Conservation (phyloP, 169 alveolate species). For the Plasmodium billcollinsi region DNA sequence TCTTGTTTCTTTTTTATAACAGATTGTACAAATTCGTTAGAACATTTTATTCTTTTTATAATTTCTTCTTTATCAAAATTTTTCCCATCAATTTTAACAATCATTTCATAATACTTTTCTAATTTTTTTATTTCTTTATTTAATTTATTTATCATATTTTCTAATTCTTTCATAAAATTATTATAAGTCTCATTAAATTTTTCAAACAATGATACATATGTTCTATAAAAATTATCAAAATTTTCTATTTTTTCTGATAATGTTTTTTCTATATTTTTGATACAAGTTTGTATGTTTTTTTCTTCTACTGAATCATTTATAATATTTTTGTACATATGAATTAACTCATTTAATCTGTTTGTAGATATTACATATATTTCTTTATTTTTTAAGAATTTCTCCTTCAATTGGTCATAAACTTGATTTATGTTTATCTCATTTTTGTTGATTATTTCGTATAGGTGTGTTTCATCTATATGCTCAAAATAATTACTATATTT, state of each 20-base stretch:
- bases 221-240: neutral
- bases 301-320: neutral
- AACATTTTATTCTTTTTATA: neutral
- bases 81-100: conserved; percentile 5
- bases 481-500: conserved; percentile 20
- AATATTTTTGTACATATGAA: conserved; percentile 9
- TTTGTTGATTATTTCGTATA: neutral
- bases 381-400: conserved; percentile 34
- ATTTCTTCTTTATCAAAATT: conserved; percentile 32
- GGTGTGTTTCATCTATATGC: neutral
- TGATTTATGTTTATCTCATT: conserved; percentile 3
- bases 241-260: conserved; percentile 10
- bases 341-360: conserved; percentile 13
- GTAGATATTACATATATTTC: conserved; percentile 12
- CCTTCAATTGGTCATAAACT: neutral
- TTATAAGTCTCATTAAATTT: conserved; percentile 12
- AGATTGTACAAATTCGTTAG: conserved; percentile 19
- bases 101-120: conserved; percentile 34
- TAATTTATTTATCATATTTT: conserved; percentile 23
- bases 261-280: conserved; percentile 3
- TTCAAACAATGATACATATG: conserved; percentile 5
- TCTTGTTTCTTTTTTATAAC: conserved; percentile 25
- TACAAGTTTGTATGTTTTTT: neutral
- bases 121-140: conserved; percentile 38
- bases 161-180: conserved; percentile 5